Evolutionary conservation across 495 filamentous ascomycete species (phyloP), one percentile per base, ranked within the genome.

Genomic region (Pseudevernia furfuracea): DNA sequence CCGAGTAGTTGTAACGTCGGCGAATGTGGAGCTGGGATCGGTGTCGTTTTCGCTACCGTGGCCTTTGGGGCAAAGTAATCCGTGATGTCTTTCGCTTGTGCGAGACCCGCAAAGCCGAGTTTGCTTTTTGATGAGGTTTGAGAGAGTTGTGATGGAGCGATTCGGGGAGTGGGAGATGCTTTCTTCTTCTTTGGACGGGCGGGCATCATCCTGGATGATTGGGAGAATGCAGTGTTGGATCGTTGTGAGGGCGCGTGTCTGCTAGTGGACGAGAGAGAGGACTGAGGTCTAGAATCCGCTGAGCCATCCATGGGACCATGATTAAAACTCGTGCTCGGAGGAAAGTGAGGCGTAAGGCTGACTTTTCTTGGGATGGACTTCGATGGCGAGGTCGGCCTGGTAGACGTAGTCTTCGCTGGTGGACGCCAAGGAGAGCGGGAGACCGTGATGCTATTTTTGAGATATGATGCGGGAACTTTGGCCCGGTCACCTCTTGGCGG

Each of bases 321-420:
- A 1, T 25, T 4, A 4, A 39, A 43, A 12, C 19, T 60, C 25
- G 23, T 60, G n/a, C 23, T 37, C 4, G 30, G 39, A 1, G 61
- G 61, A 21, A 58, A 63, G 25, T 63, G 61, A 8, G 61, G 61
- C 11, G 61, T 63, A 6, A 63, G 37, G 10, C 53, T 58, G 21
- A 25, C 38, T 32, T 34, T 63, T 14, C 30, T 63, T 14, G 11
- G 23, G 21, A 23, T 25, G 15, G 32, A 57, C 6, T 63, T 63
- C 2, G 28, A 37, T 7, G 19, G 43, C 8, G 61, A 43, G 7
- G 28, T 32, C 15, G 49, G 11, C 28, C 21, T n/a, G 1, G 21
- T 17, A 39, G 28, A 28, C 41, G 49, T 14, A 19, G 21, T 21
- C 15, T 44, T 21, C 8, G 10, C 25, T 23, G n/a, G 39, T 21